Evolutionary conservation across 2,329 filamentous ascomycete genomes (phyloP).

Genomic region (Pseudovirgaria hyperparasitica): DNA sequence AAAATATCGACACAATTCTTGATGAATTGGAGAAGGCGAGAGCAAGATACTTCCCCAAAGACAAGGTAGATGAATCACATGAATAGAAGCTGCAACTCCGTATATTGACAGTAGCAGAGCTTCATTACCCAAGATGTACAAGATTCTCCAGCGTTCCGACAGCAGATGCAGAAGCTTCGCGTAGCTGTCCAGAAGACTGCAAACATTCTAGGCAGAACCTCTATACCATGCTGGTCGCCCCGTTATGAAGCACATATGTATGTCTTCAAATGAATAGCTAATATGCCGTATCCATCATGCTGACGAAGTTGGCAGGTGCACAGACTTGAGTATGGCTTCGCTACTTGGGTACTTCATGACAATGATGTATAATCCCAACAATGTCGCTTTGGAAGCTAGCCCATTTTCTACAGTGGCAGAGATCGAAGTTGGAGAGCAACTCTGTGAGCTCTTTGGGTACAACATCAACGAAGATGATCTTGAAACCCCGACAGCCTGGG

Average conservation of each 20-base stretch:
- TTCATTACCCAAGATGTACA: conserved; percentile 28
- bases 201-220: conserved; percentile 28
- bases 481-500: conserved; percentile 23
- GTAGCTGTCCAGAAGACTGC: conserved; percentile 24
- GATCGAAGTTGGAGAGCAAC: conserved; percentile 31
- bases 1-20: conserved; percentile 28
- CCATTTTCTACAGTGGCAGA: conserved; percentile 34
- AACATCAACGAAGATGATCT: conserved; percentile 18
- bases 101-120: conserved; percentile 6
- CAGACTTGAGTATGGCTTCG: conserved; percentile 29
- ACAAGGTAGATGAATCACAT: conserved; percentile 21
- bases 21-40: conserved; percentile 23
- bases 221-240: conserved; percentile 35
- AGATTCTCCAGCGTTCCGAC: conserved; percentile 20
- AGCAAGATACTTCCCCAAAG: conserved; percentile 22
- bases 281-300: too few species aligned
- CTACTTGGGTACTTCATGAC: conserved; percentile 36
- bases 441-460: conserved; percentile 35
- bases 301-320: too few species aligned
- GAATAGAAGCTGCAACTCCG: conserved; percentile 2
- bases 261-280: too few species aligned
- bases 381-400: conserved; percentile 34
- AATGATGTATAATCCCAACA: conserved; percentile 40
- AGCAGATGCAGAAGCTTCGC: conserved; percentile 20
- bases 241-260: conserved; percentile 38